Evolutionary conservation across 1,284 basidiomycete genomes (phyloP).

Genomic region (Mycena citricolor): DNA sequence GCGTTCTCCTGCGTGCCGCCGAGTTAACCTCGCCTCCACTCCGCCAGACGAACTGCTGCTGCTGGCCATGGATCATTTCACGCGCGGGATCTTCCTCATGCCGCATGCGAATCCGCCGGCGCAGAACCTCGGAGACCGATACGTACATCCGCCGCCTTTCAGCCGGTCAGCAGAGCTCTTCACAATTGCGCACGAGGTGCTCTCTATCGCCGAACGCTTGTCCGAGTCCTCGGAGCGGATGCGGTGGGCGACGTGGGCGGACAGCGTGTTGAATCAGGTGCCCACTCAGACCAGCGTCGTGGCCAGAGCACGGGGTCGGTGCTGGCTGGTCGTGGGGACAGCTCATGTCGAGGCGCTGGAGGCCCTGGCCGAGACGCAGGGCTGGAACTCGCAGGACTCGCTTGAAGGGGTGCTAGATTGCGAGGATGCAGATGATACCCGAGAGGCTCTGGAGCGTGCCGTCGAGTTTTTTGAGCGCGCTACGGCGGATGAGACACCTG

Average conservation of each 20-base stretch:
- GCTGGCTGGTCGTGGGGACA: constrained; percentile 51
- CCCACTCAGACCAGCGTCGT: constrained; percentile 50
- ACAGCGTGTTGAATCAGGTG: constrained; percentile 59
- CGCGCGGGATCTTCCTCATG: constrained; percentile 67
- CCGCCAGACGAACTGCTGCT: constrained; percentile 51
- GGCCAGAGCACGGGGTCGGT: constrained; percentile 47
- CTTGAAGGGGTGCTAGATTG: constrained; percentile 36
- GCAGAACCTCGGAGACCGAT: constrained; percentile 19
- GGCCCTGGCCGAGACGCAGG: constrained; percentile 5
- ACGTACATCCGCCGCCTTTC: constrained; percentile 31
- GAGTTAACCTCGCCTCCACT: constrained; percentile 44
- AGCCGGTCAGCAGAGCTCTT: constrained; percentile 56
- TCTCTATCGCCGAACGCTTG: constrained; percentile 55
- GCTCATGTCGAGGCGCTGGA: constrained; percentile 50
- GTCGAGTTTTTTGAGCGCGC: constrained; percentile 53
- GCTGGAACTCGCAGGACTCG: too few relatives aligned
- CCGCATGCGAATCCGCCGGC: constrained; percentile 56
- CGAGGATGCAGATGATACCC: constrained; percentile 50
- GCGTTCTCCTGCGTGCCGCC: constrained; percentile 49
- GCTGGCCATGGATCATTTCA: constrained; percentile 63
- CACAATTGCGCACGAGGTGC: constrained; percentile 56
- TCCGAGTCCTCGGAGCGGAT: constrained; percentile 41
- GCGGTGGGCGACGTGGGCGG: constrained; percentile 58
- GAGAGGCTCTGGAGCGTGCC: constrained; percentile 46
- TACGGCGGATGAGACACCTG: constrained; percentile 22